Percentiles rank a stretch among this genome's conserved stretches.
phyloP scores from a whole-genome alignment of 2,329 filamentous ascomycete genomes.

The Pseudogymnoascus sp. region DNA sequence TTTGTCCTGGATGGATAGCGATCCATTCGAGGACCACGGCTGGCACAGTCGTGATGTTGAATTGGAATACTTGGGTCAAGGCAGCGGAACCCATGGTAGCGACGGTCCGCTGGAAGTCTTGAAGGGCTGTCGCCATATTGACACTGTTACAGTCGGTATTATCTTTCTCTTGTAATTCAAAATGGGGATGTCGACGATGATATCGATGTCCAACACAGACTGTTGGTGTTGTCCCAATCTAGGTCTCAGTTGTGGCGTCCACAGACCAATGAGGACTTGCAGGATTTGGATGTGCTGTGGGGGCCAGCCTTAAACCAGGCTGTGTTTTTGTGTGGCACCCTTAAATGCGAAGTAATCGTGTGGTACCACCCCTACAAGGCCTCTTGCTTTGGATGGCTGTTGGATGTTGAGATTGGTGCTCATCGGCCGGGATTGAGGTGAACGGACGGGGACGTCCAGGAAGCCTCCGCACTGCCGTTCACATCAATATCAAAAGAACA shows the following conservation, averaged over 20 bases:
- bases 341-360: background rate
- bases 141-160: background rate
- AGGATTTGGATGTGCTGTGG: background rate
- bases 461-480: background rate
- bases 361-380: background rate
- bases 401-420: background rate
- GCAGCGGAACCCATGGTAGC: background rate
- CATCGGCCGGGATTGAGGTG: background rate
- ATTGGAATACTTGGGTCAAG: background rate
- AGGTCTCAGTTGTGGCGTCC: background rate
- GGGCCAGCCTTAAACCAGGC: background rate
- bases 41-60: background rate
- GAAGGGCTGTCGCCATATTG: background rate
- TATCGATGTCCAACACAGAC: background rate
- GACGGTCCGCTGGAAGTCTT: background rate
- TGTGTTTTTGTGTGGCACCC: background rate
- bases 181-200: background rate
- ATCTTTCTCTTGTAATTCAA: background rate
- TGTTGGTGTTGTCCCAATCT: background rate
- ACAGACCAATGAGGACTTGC: background rate
- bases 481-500: background rate
- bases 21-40: background rate
- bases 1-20: conserved; percentile 10
- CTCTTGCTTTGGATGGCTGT: background rate
- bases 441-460: background rate